Percentiles rank a stretch among this genome's conserved stretches.
Evolutionary conservation across 1,284 basidiomycete genomes (phyloP).

Genomic region (Austroboletus novae-zelandiae): DNA sequence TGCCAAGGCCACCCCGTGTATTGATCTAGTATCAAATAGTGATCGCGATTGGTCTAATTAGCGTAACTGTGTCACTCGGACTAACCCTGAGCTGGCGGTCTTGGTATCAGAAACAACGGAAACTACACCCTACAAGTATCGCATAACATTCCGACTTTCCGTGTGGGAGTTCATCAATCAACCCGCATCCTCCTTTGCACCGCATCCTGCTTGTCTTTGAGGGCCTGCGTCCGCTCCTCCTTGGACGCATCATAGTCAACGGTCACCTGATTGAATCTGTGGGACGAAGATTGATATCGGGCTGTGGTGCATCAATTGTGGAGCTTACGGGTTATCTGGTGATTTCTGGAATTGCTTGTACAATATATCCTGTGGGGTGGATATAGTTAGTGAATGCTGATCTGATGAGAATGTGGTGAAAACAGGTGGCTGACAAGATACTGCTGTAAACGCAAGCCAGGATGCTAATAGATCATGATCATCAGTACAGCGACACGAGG

Average conservation of each 20-base stretch:
- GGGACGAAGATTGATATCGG: not conserved
- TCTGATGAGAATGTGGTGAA: slow-evolving; percentile 10
- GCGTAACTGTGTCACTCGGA: not conserved
- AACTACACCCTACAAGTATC: not conserved
- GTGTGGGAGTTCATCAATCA: slow-evolving; percentile 1
- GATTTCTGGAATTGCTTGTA: slow-evolving; percentile 88
- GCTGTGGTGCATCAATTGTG: slow-evolving; percentile 5
- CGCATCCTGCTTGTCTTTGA: slow-evolving; percentile 55
- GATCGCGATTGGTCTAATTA: slow-evolving; percentile 1
- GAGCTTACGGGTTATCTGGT: slow-evolving; percentile 80
- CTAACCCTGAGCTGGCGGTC: not conserved
- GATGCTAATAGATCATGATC: slow-evolving; percentile 49
- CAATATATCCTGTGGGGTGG: slow-evolving; percentile 55
- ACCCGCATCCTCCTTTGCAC: slow-evolving; percentile 50
- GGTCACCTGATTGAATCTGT: slow-evolving; percentile 78
- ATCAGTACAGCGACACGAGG: slow-evolving; percentile 6
- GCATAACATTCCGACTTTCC: not conserved
- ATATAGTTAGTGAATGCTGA: slow-evolving; percentile 6
- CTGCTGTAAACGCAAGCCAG: slow-evolving; percentile 81
- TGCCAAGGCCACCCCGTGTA: not conserved
- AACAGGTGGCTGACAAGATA: slow-evolving; percentile 57
- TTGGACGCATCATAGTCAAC: slow-evolving; percentile 82
- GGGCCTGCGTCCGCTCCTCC: slow-evolving; percentile 74
- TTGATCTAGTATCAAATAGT: slow-evolving; percentile 8
- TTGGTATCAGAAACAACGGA: slow-evolving; percentile 6